Conservation (phyloP, 2,329 filamentous ascomycete species). For the Fusarium burgessii region DNA sequence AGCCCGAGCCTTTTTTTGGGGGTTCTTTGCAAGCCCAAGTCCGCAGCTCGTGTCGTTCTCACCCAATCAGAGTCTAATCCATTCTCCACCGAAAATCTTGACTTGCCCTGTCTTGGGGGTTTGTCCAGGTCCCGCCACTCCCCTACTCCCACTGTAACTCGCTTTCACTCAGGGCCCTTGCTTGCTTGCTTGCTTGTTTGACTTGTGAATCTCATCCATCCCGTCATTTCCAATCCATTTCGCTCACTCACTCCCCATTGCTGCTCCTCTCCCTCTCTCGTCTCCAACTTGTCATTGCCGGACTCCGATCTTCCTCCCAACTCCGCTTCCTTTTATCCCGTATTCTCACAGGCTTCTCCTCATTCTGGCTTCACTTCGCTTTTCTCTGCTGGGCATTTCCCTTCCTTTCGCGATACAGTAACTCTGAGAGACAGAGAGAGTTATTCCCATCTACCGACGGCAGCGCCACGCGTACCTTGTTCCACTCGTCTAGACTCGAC, state of each 20-base stretch:
- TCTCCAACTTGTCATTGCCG: constrained; percentile 31
- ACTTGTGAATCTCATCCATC: constrained; percentile 6
- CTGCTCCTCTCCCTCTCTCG: constrained; percentile 8
- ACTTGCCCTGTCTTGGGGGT: constrained; percentile 25
- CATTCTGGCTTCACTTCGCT: background rate
- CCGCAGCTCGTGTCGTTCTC: background rate
- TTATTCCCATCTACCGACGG: constrained; percentile 4
- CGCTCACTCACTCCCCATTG: background rate
- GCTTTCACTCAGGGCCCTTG: constrained; percentile 13
- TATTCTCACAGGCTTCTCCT: background rate
- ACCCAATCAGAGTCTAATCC: constrained; percentile 20
- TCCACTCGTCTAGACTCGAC: constrained; percentile 18
- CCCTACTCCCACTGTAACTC: constrained; percentile 17
- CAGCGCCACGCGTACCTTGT: constrained; percentile 34
- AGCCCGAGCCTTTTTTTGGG: constrained; percentile 27
- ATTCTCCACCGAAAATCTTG: constrained; percentile 38
- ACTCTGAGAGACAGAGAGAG: background rate
- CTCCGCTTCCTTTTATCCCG: background rate
- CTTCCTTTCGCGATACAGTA: constrained; percentile 15
- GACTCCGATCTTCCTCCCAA: constrained; percentile 24
- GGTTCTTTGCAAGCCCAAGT: constrained; percentile 15
- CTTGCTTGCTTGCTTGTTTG: constrained; percentile 4
- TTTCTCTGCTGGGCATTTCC: background rate
- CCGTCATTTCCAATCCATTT: constrained; percentile 22
- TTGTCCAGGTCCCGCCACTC: constrained; percentile 17